Evolutionary conservation across 352 stramenopile genomes (phyloP).

Genomic region (Plasmopara muralis): DNA sequence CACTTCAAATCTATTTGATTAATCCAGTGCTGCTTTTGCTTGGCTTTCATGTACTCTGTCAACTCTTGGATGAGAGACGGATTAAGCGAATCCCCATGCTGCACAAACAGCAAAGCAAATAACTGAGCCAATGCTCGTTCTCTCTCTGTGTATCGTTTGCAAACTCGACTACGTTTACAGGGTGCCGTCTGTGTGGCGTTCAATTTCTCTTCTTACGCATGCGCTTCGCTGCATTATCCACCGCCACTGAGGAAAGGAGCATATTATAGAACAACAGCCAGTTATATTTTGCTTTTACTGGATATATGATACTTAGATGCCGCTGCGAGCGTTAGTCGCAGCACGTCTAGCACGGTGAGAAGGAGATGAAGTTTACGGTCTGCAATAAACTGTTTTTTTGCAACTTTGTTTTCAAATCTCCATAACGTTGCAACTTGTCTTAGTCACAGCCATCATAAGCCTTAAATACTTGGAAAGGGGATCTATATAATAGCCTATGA

Average conservation of each 20-base stretch:
- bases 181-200: slow-evolving; percentile 18
- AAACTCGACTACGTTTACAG: slow-evolving; percentile 9
- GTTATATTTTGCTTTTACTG: background rate
- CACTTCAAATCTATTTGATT: slow-evolving; percentile 65
- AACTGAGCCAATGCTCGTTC: slow-evolving; percentile 4
- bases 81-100: slow-evolving; percentile 63
- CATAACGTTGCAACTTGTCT: too few species aligned
- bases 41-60: slow-evolving; percentile 34
- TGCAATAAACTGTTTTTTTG: too few species aligned
- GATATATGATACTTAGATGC: slow-evolving; percentile 3
- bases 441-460: too few species aligned
- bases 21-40: slow-evolving; percentile 61
- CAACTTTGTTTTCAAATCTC: too few species aligned
- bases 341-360: background rate
- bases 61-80: slow-evolving; percentile 57
- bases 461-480: too few species aligned
- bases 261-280: slow-evolving; percentile 74
- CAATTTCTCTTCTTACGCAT: slow-evolving; percentile 76
- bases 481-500: too few species aligned
- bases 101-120: slow-evolving; percentile 57
- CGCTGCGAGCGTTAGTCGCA: slow-evolving; percentile 6
- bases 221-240: slow-evolving; percentile 89
- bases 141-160: background rate
- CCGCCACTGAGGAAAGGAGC: slow-evolving; percentile 88
- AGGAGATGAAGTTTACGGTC: background rate